Evolutionary conservation across 352 stramenopile species (phyloP).

Genomic region (Globisporangium acanthophoron): DNA sequence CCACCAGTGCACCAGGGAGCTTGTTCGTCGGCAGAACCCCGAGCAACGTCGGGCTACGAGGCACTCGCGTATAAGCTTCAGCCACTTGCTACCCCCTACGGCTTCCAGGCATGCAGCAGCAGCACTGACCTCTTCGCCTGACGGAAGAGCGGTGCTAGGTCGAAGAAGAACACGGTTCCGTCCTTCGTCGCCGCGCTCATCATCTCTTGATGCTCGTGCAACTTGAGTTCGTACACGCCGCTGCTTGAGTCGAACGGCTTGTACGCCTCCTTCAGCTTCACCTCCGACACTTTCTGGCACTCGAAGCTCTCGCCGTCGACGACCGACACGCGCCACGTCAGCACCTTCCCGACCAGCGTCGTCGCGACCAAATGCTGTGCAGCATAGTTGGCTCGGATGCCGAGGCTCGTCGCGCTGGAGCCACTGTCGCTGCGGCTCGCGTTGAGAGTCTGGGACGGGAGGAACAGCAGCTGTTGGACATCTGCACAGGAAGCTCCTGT

Average conservation of each 20-base stretch:
- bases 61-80: not conserved
- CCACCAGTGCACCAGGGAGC: slow-evolving; percentile 33
- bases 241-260: slow-evolving; percentile 49
- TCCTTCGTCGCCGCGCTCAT: slow-evolving; percentile 53
- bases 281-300: slow-evolving; percentile 45
- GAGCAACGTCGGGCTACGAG: slow-evolving; percentile 27
- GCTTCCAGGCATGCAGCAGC: not conserved
- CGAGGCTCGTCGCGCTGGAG: slow-evolving; percentile 10
- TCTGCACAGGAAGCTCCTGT: slow-evolving; percentile 19
- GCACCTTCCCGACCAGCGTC: slow-evolving; percentile 54
- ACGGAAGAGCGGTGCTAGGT: slow-evolving; percentile 40
- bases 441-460: slow-evolving; percentile 36
- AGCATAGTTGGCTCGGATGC: slow-evolving; percentile 10
- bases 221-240: slow-evolving; percentile 57
- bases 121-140: slow-evolving; percentile 41
- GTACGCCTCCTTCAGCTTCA: slow-evolving; percentile 59
- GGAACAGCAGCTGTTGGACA: slow-evolving; percentile 59
- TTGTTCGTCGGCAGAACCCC: slow-evolving; percentile 49
- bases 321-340: slow-evolving; percentile 46
- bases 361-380: slow-evolving; percentile 30
- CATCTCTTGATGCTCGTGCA: slow-evolving; percentile 51
- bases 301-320: slow-evolving; percentile 27
- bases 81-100: not conserved
- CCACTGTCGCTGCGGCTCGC: slow-evolving; percentile 28
- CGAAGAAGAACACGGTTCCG: slow-evolving; percentile 67